A percentile compares a stretch with the other conserved stretches of the same genome.
These are phyloP conservation scores for Cryptosporidium meleagridis DNA, from an alignment of 169 alveolate genomes.

Conservation along the genomic window DNA sequence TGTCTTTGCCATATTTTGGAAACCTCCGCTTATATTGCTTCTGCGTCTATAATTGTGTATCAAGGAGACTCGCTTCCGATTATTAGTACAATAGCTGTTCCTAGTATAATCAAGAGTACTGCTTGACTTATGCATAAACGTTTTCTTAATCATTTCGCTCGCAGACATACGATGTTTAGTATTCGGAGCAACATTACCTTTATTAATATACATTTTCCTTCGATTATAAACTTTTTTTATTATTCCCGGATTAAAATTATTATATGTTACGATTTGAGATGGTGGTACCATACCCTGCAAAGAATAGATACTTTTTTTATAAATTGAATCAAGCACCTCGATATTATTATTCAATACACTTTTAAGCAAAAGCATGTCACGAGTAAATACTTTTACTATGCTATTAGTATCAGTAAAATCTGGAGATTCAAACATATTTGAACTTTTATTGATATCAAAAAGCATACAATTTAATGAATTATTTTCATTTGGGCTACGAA, in stretches of 20 bases:
- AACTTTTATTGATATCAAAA: neutral
- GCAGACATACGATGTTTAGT: conserved; percentile 56
- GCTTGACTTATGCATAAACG: conserved; percentile 27
- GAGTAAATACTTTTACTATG: neutral
- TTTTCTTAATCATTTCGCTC: conserved; percentile 45
- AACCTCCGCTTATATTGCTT: conserved; percentile 11
- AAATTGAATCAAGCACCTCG: conserved; percentile 25
- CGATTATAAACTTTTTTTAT: conserved; percentile 31
- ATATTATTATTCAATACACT: conserved; percentile 13
- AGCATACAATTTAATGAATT: neutral
- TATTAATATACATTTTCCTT: conserved; percentile 68
- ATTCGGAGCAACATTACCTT: conserved; percentile 68
- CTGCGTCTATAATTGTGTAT: conserved; percentile 10
- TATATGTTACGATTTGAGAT: neutral
- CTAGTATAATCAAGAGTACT: conserved; percentile 9
- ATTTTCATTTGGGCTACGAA: neutral
- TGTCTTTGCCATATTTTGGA: conserved; percentile 61
- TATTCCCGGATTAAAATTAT: neutral
- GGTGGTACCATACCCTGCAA: neutral
- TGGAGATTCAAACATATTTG: neutral
- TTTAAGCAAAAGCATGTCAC: conserved; percentile 18
- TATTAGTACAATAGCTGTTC: neutral
- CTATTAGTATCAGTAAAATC: neutral
- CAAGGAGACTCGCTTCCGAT: conserved; percentile 15
- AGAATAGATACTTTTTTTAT: conserved; percentile 20